phyloP scores from a whole-genome alignment of 345 rosid species.

The Salix purpurea region DNA sequence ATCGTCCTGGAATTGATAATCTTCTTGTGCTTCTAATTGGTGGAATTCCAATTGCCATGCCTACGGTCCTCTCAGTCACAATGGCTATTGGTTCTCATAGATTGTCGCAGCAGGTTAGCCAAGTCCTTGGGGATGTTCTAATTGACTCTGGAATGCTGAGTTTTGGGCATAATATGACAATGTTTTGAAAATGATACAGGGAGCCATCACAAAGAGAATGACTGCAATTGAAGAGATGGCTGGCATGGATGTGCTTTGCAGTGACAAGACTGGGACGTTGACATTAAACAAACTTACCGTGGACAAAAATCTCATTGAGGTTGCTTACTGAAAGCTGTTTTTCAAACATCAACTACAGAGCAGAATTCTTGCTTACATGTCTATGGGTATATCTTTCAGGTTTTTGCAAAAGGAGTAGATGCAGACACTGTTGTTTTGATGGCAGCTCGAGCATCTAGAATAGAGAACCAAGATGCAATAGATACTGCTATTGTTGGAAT shows the following conservation, averaged over 20 bases:
- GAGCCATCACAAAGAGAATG: slow-evolving; percentile 99
- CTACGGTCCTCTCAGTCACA: slow-evolving; percentile 93
- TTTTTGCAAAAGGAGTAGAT: slow-evolving; percentile 87
- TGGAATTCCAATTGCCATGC: slow-evolving; percentile 99
- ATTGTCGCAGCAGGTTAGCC: slow-evolving; percentile 83
- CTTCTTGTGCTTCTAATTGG: slow-evolving; percentile 98
- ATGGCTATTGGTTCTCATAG: slow-evolving; percentile 99
- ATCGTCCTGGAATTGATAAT: slow-evolving; percentile 97
- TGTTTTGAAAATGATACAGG: slow-evolving; percentile 42
- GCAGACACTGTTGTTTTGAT: slow-evolving; percentile 77
- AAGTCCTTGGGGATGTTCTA: slow-evolving; percentile 6
- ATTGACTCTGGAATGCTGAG: slow-evolving; percentile 2
- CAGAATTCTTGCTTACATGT: slow-evolving; percentile 14
- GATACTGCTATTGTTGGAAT: slow-evolving; percentile 92
- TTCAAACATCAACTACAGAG: background rate
- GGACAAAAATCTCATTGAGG: slow-evolving; percentile 96
- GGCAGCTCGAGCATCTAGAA: slow-evolving; percentile 97
- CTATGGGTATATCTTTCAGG: slow-evolving; percentile 41
- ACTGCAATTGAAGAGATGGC: slow-evolving; percentile 99
- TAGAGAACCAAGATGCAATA: slow-evolving; percentile 94
- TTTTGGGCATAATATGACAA: slow-evolving; percentile 14
- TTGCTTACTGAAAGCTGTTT: slow-evolving; percentile 23
- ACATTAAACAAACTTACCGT: slow-evolving; percentile 92
- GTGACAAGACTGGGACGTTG: slow-evolving; percentile 98
- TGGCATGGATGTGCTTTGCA: slow-evolving; percentile 98